phyloP scores from a whole-genome alignment of 371 early-diverging fungal genomes.

The Mortierella sp. region DNA sequence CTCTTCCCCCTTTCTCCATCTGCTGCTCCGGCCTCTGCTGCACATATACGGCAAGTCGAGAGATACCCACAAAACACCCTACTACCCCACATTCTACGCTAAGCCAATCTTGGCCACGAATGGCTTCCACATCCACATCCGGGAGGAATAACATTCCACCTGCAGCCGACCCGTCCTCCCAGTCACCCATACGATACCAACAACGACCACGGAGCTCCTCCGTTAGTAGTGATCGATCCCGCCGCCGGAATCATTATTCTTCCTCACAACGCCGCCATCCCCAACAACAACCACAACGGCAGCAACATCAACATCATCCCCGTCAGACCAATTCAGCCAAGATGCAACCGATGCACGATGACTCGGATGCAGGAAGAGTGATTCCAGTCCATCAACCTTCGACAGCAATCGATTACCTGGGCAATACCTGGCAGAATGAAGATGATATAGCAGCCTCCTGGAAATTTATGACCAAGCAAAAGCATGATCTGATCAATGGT shows the following conservation, averaged over 20 bases:
- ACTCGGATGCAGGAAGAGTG: slow-evolving; percentile 44
- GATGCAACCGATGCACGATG: slow-evolving; percentile 39
- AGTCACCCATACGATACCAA: not conserved
- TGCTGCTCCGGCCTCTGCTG: not conserved
- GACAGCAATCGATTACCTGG: too few species aligned
- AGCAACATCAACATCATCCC: slow-evolving; percentile 3
- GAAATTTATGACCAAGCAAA: slow-evolving; percentile 47
- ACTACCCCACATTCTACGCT: not conserved
- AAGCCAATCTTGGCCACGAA: not conserved
- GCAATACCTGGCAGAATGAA: slow-evolving; percentile 13
- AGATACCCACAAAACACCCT: not conserved
- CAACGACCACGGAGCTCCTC: slow-evolving; percentile 1
- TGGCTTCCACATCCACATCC: slow-evolving; percentile 17
- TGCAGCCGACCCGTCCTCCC: slow-evolving; percentile 6
- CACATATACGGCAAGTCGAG: too few species aligned
- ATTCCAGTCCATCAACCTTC: slow-evolving; percentile 23
- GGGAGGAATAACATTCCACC: slow-evolving; percentile 5
- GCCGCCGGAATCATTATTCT: not conserved
- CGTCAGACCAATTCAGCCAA: too few species aligned
- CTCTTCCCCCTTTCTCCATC: not conserved
- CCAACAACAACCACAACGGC: slow-evolving; percentile 33
- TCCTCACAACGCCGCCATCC: not conserved
- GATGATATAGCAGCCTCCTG: slow-evolving; percentile 32
- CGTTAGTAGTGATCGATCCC: slow-evolving; percentile 10
- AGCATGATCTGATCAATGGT: slow-evolving; percentile 48